Base-by-base conservation (phyloP, 2,329 filamentous ascomycete genomes). In the Thermothelomyces thermophilus region DNA sequence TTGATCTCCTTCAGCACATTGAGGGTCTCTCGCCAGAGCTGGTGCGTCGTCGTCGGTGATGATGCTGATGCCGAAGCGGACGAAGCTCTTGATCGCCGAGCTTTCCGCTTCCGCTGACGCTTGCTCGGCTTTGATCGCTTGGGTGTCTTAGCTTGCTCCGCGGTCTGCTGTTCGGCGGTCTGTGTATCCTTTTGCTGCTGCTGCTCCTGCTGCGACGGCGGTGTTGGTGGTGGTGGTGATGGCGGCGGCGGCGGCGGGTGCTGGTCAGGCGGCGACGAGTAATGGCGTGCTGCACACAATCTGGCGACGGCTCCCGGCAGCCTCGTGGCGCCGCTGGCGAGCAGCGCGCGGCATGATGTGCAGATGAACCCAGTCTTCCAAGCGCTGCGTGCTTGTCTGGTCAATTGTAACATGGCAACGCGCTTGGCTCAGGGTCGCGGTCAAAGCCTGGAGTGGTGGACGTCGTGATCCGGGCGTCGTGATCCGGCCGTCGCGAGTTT, bases 21-120 rank as follows among this genome's bases (percentile, higher is more conserved):
- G 11, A 63, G 56, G 19, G 62, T 62, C 39, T 64, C 57, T 9
- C 51, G 54, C 61, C 63, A 63, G 9, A 63, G 39, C 44, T 58
- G 16, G 4, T 35, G 39, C n/a, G 39, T 48, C 2, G 16, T 2
- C 14, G 24, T 6, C n/a, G 39, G 24, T 9, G 26, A 30, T 16
- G 16, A 16, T 14, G 39, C 16, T 22, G 20, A 19, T 5, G 36
- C 20, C 19, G 11, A 37, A 19, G 35, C 19, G 19, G 19, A 39
- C 20, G 36, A 5, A 19, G n/a, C 9, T 17, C 33, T 35, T 16
- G 14, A 3, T n/a, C 33, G 33, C 7, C 14, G n/a, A n/a, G n/a
- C 14, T 17, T 16, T n/a, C 7, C n/a, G 14, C 14, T 16, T n/a
- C 8, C 16, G 33, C 10, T 14, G 3, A 17, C 14, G n/a, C 3